Conservation (phyloP, 2,329 filamentous ascomycete species). For the Zasmidium cellare region DNA sequence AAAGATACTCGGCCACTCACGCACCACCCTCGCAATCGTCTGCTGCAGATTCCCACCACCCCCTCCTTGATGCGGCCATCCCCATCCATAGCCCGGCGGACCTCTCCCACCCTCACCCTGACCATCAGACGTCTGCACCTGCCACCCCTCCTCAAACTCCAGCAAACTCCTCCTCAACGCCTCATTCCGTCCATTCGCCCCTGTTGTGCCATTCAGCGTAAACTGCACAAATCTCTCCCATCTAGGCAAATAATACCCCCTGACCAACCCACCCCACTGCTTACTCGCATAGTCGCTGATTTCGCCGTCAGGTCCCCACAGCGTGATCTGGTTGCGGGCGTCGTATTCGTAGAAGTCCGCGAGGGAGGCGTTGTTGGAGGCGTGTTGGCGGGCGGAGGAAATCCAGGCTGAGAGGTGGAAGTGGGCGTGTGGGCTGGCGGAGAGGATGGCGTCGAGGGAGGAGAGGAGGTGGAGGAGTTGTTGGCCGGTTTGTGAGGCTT, state of each 20-base stretch:
- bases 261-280: constrained; percentile 50
- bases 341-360: constrained; percentile 47
- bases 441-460: constrained; percentile 45
- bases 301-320: constrained; percentile 51
- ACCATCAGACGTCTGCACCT: constrained; percentile 14
- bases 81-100: neutral
- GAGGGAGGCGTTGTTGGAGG: constrained; percentile 20
- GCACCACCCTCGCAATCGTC: constrained; percentile 14
- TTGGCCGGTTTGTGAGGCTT: constrained; percentile 25
- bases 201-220: constrained; percentile 26
- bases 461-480: constrained; percentile 38
- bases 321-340: constrained; percentile 53
- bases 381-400: constrained; percentile 38
- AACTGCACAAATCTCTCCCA: constrained; percentile 51
- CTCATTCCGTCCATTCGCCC: constrained; percentile 16
- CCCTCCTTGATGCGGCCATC: neutral
- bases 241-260: constrained; percentile 47
- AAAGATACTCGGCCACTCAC: constrained; percentile 20
- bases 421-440: constrained; percentile 37
- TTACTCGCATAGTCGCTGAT: constrained; percentile 54
- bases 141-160: constrained; percentile 24
- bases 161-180: constrained; percentile 13
- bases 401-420: constrained; percentile 49
- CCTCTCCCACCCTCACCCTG: constrained; percentile 8
- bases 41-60: constrained; percentile 11